phyloP scores from a whole-genome alignment of 495 filamentous ascomycete species.

The Antarctomyces pellizariae region DNA sequence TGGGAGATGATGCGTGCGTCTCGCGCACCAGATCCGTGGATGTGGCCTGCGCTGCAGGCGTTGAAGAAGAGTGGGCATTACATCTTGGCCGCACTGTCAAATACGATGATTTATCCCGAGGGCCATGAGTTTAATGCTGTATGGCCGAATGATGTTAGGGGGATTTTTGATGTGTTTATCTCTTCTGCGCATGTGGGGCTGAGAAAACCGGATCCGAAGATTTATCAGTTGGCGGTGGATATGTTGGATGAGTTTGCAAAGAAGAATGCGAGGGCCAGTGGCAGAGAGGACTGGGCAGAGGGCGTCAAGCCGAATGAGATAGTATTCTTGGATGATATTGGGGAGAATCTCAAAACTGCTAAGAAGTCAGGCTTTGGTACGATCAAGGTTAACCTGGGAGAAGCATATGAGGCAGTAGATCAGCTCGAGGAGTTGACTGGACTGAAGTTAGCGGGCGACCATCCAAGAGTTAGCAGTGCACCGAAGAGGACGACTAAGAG shows the following conservation, averaged over 20 bases:
- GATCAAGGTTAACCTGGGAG: constrained; percentile 62
- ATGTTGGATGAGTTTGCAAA: constrained; percentile 36
- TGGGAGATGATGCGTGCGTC: constrained; percentile 75
- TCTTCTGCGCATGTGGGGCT: constrained; percentile 68
- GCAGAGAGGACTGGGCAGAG: constrained; percentile 20
- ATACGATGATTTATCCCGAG: constrained; percentile 63
- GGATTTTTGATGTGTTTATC: constrained; percentile 62
- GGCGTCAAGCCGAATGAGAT: constrained; percentile 41
- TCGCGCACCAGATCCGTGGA: constrained; percentile 52
- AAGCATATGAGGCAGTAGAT: constrained; percentile 45
- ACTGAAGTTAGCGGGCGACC: constrained; percentile 15
- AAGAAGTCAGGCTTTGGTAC: constrained; percentile 56
- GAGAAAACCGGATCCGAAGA: constrained; percentile 62
- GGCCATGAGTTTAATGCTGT: constrained; percentile 30
- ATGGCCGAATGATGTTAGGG: constrained; percentile 23
- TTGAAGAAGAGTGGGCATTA: constrained; percentile 37
- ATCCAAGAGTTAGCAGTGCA: no score
- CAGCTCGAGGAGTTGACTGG: constrained; percentile 26
- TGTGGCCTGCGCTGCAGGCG: constrained; percentile 61
- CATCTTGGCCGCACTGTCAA: constrained; percentile 63
- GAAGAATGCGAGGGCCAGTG: constrained; percentile 16
- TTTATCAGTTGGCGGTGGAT: constrained; percentile 52
- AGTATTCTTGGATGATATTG: constrained; percentile 89
- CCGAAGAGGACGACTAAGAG: no score
- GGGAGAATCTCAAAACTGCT: constrained; percentile 69